phyloP scores from a whole-genome alignment of 2,329 filamentous ascomycete genomes.

The Xylariaceae sp. region DNA sequence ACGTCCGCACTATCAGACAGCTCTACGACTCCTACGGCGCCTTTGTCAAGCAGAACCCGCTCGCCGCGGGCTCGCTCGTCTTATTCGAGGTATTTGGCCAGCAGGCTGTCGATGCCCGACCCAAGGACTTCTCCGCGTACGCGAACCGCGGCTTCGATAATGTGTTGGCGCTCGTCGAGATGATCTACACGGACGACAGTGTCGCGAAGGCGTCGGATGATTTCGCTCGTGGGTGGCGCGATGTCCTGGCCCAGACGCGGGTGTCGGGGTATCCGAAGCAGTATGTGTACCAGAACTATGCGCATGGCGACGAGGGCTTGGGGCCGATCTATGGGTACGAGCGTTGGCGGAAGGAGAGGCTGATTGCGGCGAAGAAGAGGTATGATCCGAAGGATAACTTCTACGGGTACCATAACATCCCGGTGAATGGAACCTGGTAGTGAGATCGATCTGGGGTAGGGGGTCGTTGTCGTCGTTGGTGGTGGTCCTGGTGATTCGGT shows the following conservation, averaged over 20 bases:
- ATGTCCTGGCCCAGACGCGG: conserved; percentile 5
- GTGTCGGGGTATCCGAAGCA: conserved; percentile 32
- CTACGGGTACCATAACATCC: conserved; percentile 1
- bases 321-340: conserved; percentile 45
- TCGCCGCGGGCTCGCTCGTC: not conserved
- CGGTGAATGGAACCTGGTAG: not conserved
- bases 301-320: conserved; percentile 41
- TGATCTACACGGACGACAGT: conserved; percentile 19
- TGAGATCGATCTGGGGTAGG: not conserved
- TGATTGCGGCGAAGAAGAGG: conserved; percentile 42
- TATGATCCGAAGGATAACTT: conserved; percentile 40
- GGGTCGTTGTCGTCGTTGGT: not conserved
- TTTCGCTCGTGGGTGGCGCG: not conserved
- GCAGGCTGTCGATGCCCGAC: not conserved
- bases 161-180: not conserved
- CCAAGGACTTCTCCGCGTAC: not conserved
- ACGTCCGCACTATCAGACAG: too few relatives aligned
- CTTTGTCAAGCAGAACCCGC: not conserved
- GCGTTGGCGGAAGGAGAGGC: conserved; percentile 41
- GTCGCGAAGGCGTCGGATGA: not conserved
- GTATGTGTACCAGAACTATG: conserved; percentile 48
- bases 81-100: not conserved
- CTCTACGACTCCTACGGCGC: not conserved
- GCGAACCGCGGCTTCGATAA: not conserved
- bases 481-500: too few relatives aligned